These are phyloP conservation scores for Citrullus amarus DNA, from an alignment of 306 rosid species.

Conservation along the genomic window DNA sequence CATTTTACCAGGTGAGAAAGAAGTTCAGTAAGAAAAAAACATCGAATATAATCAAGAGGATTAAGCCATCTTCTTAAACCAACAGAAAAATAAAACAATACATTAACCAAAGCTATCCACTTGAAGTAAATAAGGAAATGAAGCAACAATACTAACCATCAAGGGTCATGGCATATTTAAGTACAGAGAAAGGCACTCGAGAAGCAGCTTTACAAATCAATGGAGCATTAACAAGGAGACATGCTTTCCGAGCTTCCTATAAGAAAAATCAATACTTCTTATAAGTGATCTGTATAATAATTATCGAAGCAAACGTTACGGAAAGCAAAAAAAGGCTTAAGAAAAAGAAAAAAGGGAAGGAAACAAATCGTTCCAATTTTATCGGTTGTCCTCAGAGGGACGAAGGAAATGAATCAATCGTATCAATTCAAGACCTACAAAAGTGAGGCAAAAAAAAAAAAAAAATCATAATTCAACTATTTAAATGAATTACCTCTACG, in stretches of 20 bases:
- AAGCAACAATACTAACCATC: conserved; percentile 55
- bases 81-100: not conserved
- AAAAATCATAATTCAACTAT: not conserved
- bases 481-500: conserved; percentile 35
- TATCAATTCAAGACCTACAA: conserved; percentile 15
- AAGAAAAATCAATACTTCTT: not conserved
- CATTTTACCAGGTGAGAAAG: not conserved
- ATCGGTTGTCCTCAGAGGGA: not conserved
- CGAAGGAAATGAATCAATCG: conserved; percentile 44
- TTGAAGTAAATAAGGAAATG: not conserved
- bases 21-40: not conserved
- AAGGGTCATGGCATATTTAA: conserved; percentile 94
- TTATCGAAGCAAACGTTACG: not conserved
- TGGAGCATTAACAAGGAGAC: conserved; percentile 81
- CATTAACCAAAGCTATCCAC: not conserved
- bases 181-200: conserved; percentile 73
- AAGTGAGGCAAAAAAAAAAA: not conserved
- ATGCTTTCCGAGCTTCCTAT: conserved; percentile 72
- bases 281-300: not conserved
- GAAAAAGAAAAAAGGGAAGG: conserved; percentile 38
- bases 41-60: not conserved
- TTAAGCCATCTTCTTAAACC: not conserved
- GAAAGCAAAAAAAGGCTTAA: conserved; percentile 16
- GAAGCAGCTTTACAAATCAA: conserved; percentile 79
- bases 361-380: not conserved